Base-by-base conservation (phyloP, 2,329 filamentous ascomycete species). In the Arachnomyces sp. region DNA sequence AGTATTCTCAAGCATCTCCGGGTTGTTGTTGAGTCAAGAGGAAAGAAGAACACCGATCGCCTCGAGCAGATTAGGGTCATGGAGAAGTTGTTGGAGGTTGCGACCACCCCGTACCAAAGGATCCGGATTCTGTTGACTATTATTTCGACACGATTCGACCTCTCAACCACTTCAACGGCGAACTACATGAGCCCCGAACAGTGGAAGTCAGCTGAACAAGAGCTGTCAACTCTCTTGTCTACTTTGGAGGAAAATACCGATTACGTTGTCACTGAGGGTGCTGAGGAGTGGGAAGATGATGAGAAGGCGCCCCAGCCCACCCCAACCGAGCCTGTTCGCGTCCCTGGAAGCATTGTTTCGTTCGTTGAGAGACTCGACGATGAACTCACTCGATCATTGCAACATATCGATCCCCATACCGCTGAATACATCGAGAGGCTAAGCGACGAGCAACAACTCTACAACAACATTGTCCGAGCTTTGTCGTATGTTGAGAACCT, bases 241-340 rank as follows among this genome's bases (percentile, higher is more conserved):
- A 80, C 88, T 13, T 80, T 98, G 31, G 86, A 94, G 63, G 67
- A 75, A 45, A 86, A 86, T 68, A 74, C 75, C 45, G 80, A 92
- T 49, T 84, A 90, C 60, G 74, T 96, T 38, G 86, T 98, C 35
- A 74, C 92, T 16, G 92, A 98, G 69, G 82, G 78, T 52, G 92
- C 87, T 15, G 92, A 98, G 62, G 92, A 98, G 67, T 96, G 92
- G 92, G 92, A 98, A 53, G 92, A 98, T 57, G 93, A 98, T 52
- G 93, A 98, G 55, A 96, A 95, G 73, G 77, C 81, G 31, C 92
- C 92, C 11, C 74, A 74, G 25, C 72, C 90, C 51, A 78, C 77
- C 42, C 65, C 75, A 15, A 86, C 80, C 47, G 82, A 95, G 63
- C 84, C 78, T 62, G 77, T 90, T 60, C 85, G 95, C 75, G 89